Evolutionary conservation across 2,329 filamentous ascomycete genomes (phyloP), one percentile per base, ranked within the genome.

Genomic region (Amauroascus verrucosus): DNA sequence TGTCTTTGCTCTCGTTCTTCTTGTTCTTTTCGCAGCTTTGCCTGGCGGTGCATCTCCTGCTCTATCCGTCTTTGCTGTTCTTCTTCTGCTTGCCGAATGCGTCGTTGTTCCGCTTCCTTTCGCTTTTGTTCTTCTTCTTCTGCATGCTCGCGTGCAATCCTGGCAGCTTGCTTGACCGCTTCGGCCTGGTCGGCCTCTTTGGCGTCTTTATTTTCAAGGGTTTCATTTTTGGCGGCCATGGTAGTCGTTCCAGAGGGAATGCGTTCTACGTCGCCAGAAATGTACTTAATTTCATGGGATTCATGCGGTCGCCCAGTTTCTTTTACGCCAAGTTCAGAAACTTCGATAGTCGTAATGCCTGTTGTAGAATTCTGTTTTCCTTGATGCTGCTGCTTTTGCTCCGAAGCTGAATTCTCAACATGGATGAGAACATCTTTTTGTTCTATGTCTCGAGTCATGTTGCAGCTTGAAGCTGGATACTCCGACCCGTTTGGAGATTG

Each of bases 1-100:
- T 73, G 72, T 48, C 67, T 66, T 54, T 70, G 68, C 56, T 76
- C 74, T 57, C 71, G 67, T 54, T 74, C 73, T 57, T 72, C 68
- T 51, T 70, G 69, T 43, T 74, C 70, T 43, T 66, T 69, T 22
- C 70, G 70, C 45, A 71, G 56, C 61, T 72, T 72, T 45, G 71
- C 68, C 38, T 71, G 65, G 18, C 72, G 70, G 46, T 67, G 58
- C 40, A 68, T 64, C 62, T 74, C 68, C 60, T 70, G 67, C 56
- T 74, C 71, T 22, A 70, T 57, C 8, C 65, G 65, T 58, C 70
- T 71, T 54, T 69, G 68, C 6, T 66, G 70, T 53, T 75, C 73
- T 52, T 75, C 73, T 56, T 75, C 73, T 26, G 70, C 72, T 60
- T 72, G 69, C 56, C 69, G 70, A 43, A 66, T 60, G 41, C 69